A percentile compares a stretch with the other conserved stretches of the same genome.
These are phyloP conservation scores for Starmerella ratchasimensis DNA, from an alignment of 805 yeast species.

Conservation along the genomic window DNA sequence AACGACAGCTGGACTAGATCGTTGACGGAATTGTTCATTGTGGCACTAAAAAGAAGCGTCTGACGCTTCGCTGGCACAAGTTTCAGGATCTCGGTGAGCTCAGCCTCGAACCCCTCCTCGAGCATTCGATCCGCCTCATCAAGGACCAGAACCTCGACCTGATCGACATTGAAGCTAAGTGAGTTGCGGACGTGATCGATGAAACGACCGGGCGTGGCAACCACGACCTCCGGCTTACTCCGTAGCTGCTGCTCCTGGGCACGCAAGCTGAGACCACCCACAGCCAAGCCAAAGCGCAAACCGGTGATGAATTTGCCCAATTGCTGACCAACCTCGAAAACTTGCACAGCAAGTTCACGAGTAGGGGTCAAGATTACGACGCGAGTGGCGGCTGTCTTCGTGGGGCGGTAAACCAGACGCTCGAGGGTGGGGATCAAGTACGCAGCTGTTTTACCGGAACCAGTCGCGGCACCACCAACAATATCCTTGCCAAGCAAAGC, in stretches of 20 bases:
- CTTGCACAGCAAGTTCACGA: slow-evolving; percentile 95
- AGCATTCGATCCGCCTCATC: slow-evolving; percentile 99
- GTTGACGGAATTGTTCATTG: slow-evolving; percentile 90
- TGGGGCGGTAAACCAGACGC: slow-evolving; percentile 77
- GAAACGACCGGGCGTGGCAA: slow-evolving; percentile 98
- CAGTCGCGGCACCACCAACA: slow-evolving; percentile 98
- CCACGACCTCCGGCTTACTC: slow-evolving; percentile 84
- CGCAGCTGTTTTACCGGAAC: slow-evolving; percentile 99
- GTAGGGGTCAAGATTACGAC: slow-evolving; percentile 90
- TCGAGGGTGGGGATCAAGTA: slow-evolving; percentile 92
- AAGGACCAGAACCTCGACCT: slow-evolving; percentile 79
- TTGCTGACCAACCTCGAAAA: slow-evolving; percentile 80
- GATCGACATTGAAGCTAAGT: slow-evolving; percentile 78
- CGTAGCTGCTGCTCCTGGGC: slow-evolving; percentile 92
- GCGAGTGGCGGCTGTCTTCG: slow-evolving; percentile 73
- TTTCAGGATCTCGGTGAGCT: slow-evolving; percentile 76
- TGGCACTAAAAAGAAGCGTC: slow-evolving; percentile 88
- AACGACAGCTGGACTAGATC: slow-evolving; percentile 76
- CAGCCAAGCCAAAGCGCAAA: slow-evolving; percentile 83
- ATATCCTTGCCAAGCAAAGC: slow-evolving; percentile 89
- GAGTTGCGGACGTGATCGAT: slow-evolving; percentile 95
- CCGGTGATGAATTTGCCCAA: slow-evolving; percentile 64
- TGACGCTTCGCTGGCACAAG: slow-evolving; percentile 85
- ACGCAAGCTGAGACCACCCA: slow-evolving; percentile 91
- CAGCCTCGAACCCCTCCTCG: slow-evolving; percentile 97